A percentile compares a stretch with the other conserved stretches of the same genome.
These are phyloP conservation scores for Triticum monococcum DNA, from an alignment of 176 grass and related monocot species.

Conservation along the genomic window DNA sequence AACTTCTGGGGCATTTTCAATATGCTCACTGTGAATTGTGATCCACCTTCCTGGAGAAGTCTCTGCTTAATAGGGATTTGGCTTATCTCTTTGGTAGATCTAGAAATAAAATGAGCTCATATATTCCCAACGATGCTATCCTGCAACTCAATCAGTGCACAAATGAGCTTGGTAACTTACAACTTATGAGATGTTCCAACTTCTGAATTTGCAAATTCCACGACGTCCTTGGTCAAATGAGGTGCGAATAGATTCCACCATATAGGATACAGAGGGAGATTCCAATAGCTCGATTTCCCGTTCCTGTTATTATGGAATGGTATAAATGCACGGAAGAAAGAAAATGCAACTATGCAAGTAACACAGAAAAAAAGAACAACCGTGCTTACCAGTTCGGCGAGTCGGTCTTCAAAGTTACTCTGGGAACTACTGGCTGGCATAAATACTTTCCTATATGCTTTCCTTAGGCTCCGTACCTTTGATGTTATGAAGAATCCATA, in stretches of 20 bases:
- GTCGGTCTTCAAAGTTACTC: constrained; percentile 57
- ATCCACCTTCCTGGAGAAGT: neutral
- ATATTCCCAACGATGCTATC: neutral
- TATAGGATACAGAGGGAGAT: constrained; percentile 46
- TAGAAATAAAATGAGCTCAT: neutral
- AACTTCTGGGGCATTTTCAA: neutral
- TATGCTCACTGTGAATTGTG: neutral
- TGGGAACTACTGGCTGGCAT: constrained; percentile 49
- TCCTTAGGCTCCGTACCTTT: constrained; percentile 69
- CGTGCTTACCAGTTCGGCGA: constrained; percentile 65
- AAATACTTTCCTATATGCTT: constrained; percentile 85
- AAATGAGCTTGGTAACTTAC: constrained; percentile 4
- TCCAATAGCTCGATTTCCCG: constrained; percentile 38
- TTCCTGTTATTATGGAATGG: constrained; percentile 42
- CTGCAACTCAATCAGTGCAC: neutral
- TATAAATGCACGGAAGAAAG: constrained; percentile 14
- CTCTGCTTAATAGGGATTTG: neutral
- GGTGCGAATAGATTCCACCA: constrained; percentile 78
- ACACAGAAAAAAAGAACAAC: neutral
- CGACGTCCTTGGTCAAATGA: constrained; percentile 71
- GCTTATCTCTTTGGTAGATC: neutral
- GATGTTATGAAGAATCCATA: constrained; percentile 12
- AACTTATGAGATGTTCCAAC: constrained; percentile 43
- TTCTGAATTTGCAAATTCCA: constrained; percentile 92
- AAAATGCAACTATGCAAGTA: neutral